A percentile compares a stretch with the other conserved stretches of the same genome.
These are phyloP conservation scores for Trichoderma sp. DNA, from an alignment of 2,329 filamentous ascomycete genomes.

Conservation along the genomic window DNA sequence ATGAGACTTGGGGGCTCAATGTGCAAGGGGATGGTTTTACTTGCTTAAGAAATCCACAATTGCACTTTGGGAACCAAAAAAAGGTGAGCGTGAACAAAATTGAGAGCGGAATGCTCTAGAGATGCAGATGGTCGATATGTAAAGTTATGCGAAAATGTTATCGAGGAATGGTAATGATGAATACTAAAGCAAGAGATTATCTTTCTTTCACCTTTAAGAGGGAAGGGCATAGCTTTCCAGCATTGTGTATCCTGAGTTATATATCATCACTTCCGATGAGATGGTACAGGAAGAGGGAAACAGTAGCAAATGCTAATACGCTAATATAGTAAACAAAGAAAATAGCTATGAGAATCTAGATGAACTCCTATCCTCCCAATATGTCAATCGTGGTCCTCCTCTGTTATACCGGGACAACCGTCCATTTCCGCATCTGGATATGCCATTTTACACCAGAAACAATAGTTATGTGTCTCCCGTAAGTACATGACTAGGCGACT, in stretches of 20 bases:
- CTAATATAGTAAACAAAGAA: not conserved
- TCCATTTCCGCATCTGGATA: slow-evolving; percentile 78
- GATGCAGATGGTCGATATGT: fast-evolving
- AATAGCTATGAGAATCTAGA: not conserved
- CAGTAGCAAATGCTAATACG: not conserved
- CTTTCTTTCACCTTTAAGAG: not conserved
- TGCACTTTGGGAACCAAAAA: not conserved
- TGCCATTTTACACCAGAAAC: slow-evolving; percentile 91
- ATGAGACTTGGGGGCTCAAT: no score
- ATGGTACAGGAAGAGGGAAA: not conserved
- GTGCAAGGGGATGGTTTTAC: no score
- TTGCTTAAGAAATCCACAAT: no score
- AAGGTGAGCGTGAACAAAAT: not conserved
- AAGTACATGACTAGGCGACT: slow-evolving; percentile 67
- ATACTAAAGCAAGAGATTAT: not conserved
- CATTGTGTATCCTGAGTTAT: not conserved
- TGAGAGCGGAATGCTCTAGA: fast-evolving
- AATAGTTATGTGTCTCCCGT: slow-evolving; percentile 74
- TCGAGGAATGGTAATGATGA: not conserved
- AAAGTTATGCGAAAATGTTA: fast-evolving
- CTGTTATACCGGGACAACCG: slow-evolving; percentile 82
- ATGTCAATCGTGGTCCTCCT: slow-evolving; percentile 71
- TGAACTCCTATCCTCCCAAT: no score
- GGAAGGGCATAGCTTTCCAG: not conserved
- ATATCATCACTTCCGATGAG: not conserved